Conservation (phyloP, 2,329 filamentous ascomycete genomes). For the Myriosclerotinia duriaeana region DNA sequence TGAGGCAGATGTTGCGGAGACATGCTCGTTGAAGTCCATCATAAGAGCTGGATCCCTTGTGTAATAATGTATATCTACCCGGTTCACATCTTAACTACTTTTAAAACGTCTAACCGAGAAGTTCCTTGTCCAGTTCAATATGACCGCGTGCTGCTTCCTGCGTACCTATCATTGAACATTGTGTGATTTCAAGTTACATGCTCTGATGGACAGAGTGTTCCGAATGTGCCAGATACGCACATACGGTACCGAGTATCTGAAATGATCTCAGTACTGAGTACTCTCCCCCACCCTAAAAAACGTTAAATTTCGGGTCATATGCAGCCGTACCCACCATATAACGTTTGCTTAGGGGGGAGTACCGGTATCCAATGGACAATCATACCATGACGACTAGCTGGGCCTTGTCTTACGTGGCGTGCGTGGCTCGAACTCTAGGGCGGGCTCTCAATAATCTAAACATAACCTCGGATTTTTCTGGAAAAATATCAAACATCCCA, state of each 20-base stretch:
- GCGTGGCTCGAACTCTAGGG: not conserved
- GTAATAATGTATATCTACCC: not conserved
- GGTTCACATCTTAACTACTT: not conserved
- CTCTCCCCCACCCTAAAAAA: too few relatives aligned
- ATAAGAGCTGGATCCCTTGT: not conserved
- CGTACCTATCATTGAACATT: not conserved
- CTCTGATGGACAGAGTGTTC: not conserved
- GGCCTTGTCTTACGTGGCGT: too few relatives aligned
- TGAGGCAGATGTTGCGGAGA: not conserved
- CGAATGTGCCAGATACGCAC: not conserved
- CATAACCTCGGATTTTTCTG: not conserved
- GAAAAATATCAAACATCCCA: not conserved
- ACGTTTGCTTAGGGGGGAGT: too few relatives aligned
- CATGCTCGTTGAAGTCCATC: not conserved
- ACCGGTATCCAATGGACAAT: not conserved
- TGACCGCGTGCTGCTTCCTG: not conserved
- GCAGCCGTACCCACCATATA: too few relatives aligned
- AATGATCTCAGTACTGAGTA: not conserved
- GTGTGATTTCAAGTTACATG: conserved; percentile 1
- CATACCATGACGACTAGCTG: not conserved
- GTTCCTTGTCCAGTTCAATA: not conserved
- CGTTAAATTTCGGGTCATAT: too few relatives aligned
- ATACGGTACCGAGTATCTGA: not conserved
- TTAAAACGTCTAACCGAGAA: not conserved
- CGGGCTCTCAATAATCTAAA: too few relatives aligned